Evolutionary conservation across 179 eudicot genomes (phyloP).

Genomic region (Beta macrorhiza): DNA sequence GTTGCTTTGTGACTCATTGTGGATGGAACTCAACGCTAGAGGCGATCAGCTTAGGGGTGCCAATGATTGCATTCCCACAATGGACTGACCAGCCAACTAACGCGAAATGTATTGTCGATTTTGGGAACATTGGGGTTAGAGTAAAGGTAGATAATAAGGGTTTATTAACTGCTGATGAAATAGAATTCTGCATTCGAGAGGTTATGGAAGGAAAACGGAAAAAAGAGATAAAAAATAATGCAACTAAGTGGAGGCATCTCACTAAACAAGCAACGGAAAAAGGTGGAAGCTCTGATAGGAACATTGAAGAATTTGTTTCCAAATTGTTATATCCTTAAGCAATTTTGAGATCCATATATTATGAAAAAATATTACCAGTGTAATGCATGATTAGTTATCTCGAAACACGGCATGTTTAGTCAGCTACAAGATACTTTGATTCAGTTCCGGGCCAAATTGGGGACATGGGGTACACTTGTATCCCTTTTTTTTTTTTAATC

Average conservation of each 20-base stretch:
- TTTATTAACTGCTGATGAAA: conserved; percentile 6
- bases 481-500: no score
- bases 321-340: neutral
- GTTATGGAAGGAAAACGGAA: conserved; percentile 23
- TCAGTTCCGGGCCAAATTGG: no score
- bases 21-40: no score
- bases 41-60: no score
- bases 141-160: conserved; percentile 15
- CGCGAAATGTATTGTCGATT: conserved; percentile 27
- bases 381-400: no score
- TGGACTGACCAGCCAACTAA: conserved; percentile 7
- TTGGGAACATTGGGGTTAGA: conserved; percentile 29
- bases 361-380: no score
- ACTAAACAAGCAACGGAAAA: conserved; percentile 20
- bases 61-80: no score
- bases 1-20: conserved; percentile 40
- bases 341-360: no score
- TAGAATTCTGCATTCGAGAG: neutral
- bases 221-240: conserved; percentile 21
- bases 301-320: conserved; percentile 25
- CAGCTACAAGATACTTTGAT: no score
- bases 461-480: no score
- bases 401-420: no score
- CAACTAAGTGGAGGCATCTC: conserved; percentile 19
- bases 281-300: conserved; percentile 12